A percentile compares a stretch with the other conserved stretches of the same genome.
Conservation (phyloP, 257 asterid species). For the Agastache rugosa region DNA sequence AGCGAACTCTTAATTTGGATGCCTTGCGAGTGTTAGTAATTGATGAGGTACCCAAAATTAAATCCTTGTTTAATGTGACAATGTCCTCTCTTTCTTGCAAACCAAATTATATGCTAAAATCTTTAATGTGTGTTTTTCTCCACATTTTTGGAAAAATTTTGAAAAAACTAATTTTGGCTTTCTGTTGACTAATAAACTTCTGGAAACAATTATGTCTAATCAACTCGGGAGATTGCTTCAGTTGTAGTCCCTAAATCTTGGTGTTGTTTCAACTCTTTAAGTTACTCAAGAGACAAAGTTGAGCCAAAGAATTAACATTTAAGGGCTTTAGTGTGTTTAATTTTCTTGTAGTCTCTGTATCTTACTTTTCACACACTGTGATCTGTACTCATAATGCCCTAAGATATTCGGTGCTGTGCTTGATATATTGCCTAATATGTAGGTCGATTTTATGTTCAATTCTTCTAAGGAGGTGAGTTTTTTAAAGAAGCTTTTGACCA, state of each 20-base stretch:
- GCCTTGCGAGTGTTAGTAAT: conserved; percentile 80
- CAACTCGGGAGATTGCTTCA: not conserved
- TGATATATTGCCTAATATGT: conserved; percentile 28
- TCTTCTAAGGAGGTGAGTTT: conserved; percentile 84
- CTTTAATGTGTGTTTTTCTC: not conserved
- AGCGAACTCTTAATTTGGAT: conserved; percentile 72
- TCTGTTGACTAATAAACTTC: conserved; percentile 14
- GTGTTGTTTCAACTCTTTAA: not conserved
- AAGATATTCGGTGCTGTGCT: conserved; percentile 24
- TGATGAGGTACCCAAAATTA: conserved; percentile 75
- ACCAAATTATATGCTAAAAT: conserved; percentile 19
- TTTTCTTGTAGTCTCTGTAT: conserved; percentile 10
- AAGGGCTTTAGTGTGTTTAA: conserved; percentile 16
- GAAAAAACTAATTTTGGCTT: conserved; percentile 6
- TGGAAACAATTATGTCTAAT: not conserved
- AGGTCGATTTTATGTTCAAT: conserved; percentile 96
- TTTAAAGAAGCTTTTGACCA: conserved; percentile 81
- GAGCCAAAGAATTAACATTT: conserved; percentile 14
- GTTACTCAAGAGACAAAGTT: not conserved
- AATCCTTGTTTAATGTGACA: conserved; percentile 16
- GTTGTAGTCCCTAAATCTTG: conserved; percentile 2
- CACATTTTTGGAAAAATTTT: conserved; percentile 10
- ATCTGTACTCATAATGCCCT: conserved; percentile 7
- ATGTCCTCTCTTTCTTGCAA: conserved; percentile 24
- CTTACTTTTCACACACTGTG: not conserved